These are phyloP conservation scores for Boletus insuetus DNA, from an alignment of 768 basidiomycete species.

Conservation along the genomic window DNA sequence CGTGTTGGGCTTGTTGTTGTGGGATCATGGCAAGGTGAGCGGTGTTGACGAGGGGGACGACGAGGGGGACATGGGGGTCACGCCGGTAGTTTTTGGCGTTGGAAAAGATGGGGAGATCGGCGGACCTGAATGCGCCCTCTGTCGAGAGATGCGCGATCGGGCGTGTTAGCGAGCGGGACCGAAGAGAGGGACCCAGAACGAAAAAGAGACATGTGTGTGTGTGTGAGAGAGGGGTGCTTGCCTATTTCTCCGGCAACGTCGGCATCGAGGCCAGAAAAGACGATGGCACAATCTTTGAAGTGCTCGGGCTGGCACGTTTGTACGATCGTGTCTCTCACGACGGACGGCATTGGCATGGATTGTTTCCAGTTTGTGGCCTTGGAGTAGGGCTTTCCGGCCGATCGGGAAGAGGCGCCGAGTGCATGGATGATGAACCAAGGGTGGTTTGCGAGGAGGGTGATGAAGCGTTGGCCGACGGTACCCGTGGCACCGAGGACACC, in stretches of 20 bases:
- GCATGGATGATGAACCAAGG: slow-evolving; percentile 88
- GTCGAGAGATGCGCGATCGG: background rate
- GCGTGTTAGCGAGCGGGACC: background rate
- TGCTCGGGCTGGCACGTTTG: slow-evolving; percentile 72
- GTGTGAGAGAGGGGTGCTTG: slow-evolving; percentile 30
- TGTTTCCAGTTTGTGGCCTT: slow-evolving; percentile 89
- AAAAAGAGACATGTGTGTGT: no score
- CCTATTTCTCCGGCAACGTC: slow-evolving; percentile 96
- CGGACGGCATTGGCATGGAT: slow-evolving; percentile 63
- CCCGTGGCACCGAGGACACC: slow-evolving; percentile 88
- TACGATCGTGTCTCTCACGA: slow-evolving; percentile 57
- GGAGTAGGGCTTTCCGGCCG: slow-evolving; percentile 79
- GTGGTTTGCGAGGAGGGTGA: slow-evolving; percentile 80
- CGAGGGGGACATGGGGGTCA: slow-evolving; percentile 89
- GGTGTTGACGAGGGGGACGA: slow-evolving; percentile 95
- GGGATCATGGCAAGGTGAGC: slow-evolving; percentile 79
- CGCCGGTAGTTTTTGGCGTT: slow-evolving; percentile 96
- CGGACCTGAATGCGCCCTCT: slow-evolving; percentile 80
- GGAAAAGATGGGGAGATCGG: slow-evolving; percentile 91
- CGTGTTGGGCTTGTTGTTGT: slow-evolving; percentile 72
- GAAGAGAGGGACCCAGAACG: no score
- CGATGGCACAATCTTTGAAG: slow-evolving; percentile 77
- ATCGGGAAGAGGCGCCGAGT: slow-evolving; percentile 85
- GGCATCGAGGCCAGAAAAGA: slow-evolving; percentile 95
- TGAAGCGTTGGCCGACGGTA: slow-evolving; percentile 95